Evolutionary conservation across 73 alveolate species (phyloP).

Genomic region (Paramecium pentaurelia): DNA sequence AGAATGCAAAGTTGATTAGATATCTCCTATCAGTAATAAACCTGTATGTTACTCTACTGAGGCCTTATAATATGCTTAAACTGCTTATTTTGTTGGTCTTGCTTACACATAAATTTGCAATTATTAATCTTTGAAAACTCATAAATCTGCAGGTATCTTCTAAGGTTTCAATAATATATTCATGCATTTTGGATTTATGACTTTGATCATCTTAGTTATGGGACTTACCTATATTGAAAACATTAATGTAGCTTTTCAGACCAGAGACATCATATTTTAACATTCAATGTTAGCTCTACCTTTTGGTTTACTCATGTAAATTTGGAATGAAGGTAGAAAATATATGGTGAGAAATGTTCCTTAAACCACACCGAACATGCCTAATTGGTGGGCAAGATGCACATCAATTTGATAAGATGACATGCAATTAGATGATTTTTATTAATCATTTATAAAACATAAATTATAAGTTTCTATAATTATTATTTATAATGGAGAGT

Average conservation of each 20-base stretch:
- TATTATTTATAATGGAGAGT: neutral
- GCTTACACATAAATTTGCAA: slow-evolving; percentile 77
- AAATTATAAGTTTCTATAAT: neutral
- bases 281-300: neutral
- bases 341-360: neutral
- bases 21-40: slow-evolving; percentile 35
- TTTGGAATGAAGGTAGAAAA: slow-evolving; percentile 20
- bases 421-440: neutral
- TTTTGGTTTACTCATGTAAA: neutral
- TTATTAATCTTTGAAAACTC: slow-evolving; percentile 78
- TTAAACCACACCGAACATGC: neutral
- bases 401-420: neutral
- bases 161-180: neutral
- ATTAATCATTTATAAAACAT: neutral
- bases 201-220: neutral
- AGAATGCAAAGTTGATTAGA: slow-evolving; percentile 66
- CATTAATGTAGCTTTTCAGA: neutral
- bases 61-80: slow-evolving; percentile 87
- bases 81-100: slow-evolving; percentile 79
- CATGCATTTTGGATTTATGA: neutral
- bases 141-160: slow-evolving; percentile 9
- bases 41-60: slow-evolving; percentile 86
- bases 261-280: neutral
- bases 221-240: neutral
- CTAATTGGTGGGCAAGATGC: slow-evolving; percentile 47